Evolutionary conservation across 352 stramenopile species (phyloP), one percentile per base, ranked within the genome.

Genomic region (Phytopythium boreale): DNA sequence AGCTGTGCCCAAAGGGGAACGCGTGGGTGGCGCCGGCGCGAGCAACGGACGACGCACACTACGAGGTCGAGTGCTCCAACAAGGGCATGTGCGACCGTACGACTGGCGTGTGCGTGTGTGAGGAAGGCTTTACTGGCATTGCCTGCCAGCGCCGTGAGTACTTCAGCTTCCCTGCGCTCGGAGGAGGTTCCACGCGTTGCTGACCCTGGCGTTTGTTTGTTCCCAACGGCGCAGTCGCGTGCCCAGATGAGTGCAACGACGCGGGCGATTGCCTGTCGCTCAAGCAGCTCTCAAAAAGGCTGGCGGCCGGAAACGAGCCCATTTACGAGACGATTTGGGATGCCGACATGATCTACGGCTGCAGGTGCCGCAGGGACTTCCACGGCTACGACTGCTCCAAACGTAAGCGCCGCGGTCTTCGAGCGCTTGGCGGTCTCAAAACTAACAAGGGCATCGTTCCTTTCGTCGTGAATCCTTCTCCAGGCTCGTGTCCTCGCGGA

Each of bases 321-420:
- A 64, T 86, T 0, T 92, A 94, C 51, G 71, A 84, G 0, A 59
- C 47, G 1, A 57, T 70, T 0, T 94, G 83, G 83, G 85, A 94
- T 34, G 80, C 80, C 1, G 70, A 89, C 10, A 89, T 88, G 81
- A 88, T 97, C 20, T 90, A 89, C 56, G 92, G 90, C 2, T 98
- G 93, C 71, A 72, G 88, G 19, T 98, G 93, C 64, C 82, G 92
- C 20, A 79, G 79, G 43, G 91, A 89, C 1, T 93, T 72, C 22
- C 71, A 83, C 31, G 90, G 82, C 37, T 94, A 84, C 62, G 91
- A 97, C 64, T 98, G 92, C 79, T 91, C 82, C 0, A 73, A 82
- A 50, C 64, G 84, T 85, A 72, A 44, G 67, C 17, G 8, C 24
- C 2, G 7, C 2, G 15, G 3, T 56, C 26, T 15, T 24, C 15